Percentiles rank a stretch among this genome's conserved stretches.
Evolutionary conservation across 495 filamentous ascomycete genomes (phyloP).

Genomic region (Pyrenopolyporus hunteri): DNA sequence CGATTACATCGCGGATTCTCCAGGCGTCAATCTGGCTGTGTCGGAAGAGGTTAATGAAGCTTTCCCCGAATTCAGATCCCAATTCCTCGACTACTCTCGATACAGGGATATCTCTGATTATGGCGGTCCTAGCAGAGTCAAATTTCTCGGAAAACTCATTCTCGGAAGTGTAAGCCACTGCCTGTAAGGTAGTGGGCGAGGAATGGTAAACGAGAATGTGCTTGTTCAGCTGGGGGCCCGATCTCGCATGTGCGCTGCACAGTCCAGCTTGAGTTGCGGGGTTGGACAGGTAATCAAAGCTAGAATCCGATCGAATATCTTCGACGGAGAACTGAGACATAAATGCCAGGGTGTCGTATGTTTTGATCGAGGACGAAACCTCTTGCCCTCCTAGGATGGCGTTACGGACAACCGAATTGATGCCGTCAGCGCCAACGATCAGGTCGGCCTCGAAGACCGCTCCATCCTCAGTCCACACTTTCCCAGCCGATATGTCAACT

Average conservation of each 20-base stretch:
- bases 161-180: conserved; percentile 37
- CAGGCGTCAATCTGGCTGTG: conserved; percentile 37
- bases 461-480: conserved; percentile 38
- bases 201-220: conserved; percentile 36
- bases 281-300: conserved; percentile 30
- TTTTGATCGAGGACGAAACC: conserved; percentile 10
- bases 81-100: conserved; percentile 32
- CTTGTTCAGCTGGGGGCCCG: conserved; percentile 15
- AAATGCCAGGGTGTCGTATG: conserved; percentile 28
- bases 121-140: conserved; percentile 29
- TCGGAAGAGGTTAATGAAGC: conserved; percentile 36
- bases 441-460: conserved; percentile 37
- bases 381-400: conserved; percentile 32
- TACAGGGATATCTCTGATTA: conserved; percentile 35
- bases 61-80: conserved; percentile 16
- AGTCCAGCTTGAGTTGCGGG: conserved; percentile 34
- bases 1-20: conserved; percentile 37
- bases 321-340: conserved; percentile 38
- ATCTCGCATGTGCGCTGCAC: conserved; percentile 15
- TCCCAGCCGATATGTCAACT: conserved; percentile 34
- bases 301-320: conserved; percentile 23
- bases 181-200: conserved; percentile 29
- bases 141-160: conserved; percentile 37
- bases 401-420: conserved; percentile 33
- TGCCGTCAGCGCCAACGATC: conserved; percentile 40